A percentile compares a stretch with the other conserved stretches of the same genome.
Conservation (phyloP, 1,139 yeast genomes). For the Taphrina pruni region DNA sequence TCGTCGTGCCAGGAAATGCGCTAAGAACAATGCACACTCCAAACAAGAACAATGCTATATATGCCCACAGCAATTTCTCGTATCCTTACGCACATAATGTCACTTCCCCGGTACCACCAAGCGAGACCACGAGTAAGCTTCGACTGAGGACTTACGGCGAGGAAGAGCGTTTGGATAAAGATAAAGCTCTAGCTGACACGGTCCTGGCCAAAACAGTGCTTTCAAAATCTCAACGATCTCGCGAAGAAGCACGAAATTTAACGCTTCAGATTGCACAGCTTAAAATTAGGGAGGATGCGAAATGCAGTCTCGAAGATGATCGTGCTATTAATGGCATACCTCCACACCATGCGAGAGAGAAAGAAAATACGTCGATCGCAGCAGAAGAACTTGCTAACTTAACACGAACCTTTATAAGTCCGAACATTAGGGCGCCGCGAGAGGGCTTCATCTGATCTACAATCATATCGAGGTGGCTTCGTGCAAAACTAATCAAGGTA, state of each 20-base stretch:
- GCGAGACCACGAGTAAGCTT: background rate
- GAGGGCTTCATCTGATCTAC: conserved; percentile 28
- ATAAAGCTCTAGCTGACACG: conserved; percentile 32
- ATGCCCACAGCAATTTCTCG: background rate
- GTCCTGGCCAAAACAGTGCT: conserved; percentile 23
- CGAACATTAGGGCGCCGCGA: conserved; percentile 32
- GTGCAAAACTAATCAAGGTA: background rate
- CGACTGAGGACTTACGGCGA: background rate
- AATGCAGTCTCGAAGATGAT: background rate
- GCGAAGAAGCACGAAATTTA: conserved; percentile 36
- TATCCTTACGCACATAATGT: background rate
- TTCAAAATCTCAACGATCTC: conserved; percentile 28
- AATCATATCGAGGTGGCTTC: background rate
- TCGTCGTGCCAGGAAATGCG: background rate
- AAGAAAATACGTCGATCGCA: conserved; percentile 14
- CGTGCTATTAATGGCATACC: background rate
- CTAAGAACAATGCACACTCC: background rate
- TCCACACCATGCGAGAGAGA: background rate
- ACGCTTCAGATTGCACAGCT: conserved; percentile 29
- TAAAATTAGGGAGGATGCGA: conserved; percentile 25
- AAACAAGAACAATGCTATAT: background rate
- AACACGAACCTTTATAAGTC: conserved; percentile 25
- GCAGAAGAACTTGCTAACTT: background rate
- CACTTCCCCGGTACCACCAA: background rate
- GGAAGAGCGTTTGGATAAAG: conserved; percentile 23